Evolutionary conservation across 2,329 filamentous ascomycete genomes (phyloP), one percentile per base, ranked within the genome.

Genomic region (Trichoderma sp.): DNA sequence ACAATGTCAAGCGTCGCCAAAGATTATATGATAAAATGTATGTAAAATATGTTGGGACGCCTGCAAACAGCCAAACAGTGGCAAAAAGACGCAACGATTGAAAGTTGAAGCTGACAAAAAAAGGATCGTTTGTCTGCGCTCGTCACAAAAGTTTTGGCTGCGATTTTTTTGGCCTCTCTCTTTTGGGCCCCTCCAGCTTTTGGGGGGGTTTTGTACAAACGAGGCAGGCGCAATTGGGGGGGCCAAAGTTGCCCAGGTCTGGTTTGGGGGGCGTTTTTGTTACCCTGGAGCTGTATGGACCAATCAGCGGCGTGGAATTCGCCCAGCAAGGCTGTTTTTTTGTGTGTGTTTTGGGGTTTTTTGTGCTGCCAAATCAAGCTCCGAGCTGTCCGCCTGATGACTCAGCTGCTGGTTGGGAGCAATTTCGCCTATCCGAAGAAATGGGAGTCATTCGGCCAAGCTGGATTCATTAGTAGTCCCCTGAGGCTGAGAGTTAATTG

Each of bases 381-480:
- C 64, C 47, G 64, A 32, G 47, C 64, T 39, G 55, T 62, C 67
- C 57, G 67, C 57, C 57, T 62, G 67, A 69, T 69, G 67, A 69
- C 39, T 69, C 67, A 69, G 67, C 67, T 20, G 32, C 30, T 39
- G 8, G 39, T 62, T 9, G 23, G 47, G 36, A 53, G 30, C 30
- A 64, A 66, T 57, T 43, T 67, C 32, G 34, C 55, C 32, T 39
- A 17, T 11, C 23, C n/a, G 9, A 11, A 20, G 15, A 28, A 5
- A 5, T n/a, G 23, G 15, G 65, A 68, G 65, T 68, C 65, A 68
- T 61, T 34, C 65, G 65, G 65, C 65, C 34, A 68, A 68, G 36
- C 36, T 20, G 12, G 15, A 6, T 17, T 32, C 4, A 23, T 15
- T 57, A n/a, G 28, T 32, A 36, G 34, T 36, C 34, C 8, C 32